Conservation (phyloP, 139 green algal genomes). For the Micractinium sp. region DNA sequence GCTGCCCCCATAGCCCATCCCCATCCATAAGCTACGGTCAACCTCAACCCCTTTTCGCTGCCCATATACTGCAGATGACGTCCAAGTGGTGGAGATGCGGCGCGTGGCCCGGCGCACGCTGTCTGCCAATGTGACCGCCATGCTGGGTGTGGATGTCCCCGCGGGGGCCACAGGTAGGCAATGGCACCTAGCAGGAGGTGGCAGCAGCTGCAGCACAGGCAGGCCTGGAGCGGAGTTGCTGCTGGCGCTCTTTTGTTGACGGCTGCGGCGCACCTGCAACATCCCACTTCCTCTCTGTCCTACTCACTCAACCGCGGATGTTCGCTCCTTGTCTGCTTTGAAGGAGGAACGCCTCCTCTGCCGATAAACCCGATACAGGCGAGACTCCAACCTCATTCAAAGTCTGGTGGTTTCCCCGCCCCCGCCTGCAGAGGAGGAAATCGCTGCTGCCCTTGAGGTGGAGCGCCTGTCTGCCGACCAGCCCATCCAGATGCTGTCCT, state of each 20-base stretch:
- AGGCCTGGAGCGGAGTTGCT: neutral
- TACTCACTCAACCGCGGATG: no score
- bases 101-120: constrained; percentile 47
- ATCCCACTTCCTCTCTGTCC: no score
- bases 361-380: no score
- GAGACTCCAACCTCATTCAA: neutral
- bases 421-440: constrained; percentile 40
- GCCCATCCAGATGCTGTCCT: constrained; percentile 55
- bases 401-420: neutral
- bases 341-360: no score
- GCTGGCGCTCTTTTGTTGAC: neutral
- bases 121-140: constrained; percentile 59
- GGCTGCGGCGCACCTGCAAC: neutral
- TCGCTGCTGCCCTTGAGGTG: constrained; percentile 54
- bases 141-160: constrained; percentile 59
- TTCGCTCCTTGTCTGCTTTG: no score
- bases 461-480: constrained; percentile 58
- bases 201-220: no score
- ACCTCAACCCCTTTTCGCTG: no score
- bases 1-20: no score
- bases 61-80: constrained; percentile 7
- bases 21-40: no score
- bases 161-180: constrained; percentile 31
- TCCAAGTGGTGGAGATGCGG: constrained; percentile 32
- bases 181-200: no score